Percentiles rank a stretch among this genome's conserved stretches.
These are phyloP conservation scores for Tylopilus felleus DNA, from an alignment of 768 basidiomycete genomes.

Conservation along the genomic window DNA sequence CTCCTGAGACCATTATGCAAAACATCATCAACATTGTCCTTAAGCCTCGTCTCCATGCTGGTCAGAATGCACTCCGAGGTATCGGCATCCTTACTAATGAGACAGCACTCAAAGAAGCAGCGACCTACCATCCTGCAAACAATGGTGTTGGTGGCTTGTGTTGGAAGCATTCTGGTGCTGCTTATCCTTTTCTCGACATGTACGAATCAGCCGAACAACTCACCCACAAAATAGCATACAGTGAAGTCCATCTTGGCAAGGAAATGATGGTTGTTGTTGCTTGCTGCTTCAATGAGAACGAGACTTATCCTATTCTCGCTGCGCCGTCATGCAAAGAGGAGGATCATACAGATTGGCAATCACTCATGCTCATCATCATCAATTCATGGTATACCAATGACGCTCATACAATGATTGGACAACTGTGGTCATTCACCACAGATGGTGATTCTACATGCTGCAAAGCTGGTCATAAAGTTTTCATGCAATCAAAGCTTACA, in stretches of 20 bases:
- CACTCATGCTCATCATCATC: too few species aligned
- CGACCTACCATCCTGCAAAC: background rate
- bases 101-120: background rate
- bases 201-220: background rate
- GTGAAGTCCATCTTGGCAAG: background rate
- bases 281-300: background rate
- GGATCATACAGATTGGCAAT: background rate
- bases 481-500: too few species aligned
- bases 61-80: background rate
- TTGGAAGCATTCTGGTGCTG: background rate
- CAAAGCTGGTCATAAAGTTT: too few species aligned
- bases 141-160: background rate
- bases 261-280: background rate
- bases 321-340: background rate
- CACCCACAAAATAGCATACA: background rate
- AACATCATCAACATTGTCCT: too few species aligned
- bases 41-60: too few species aligned
- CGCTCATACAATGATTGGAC: background rate
- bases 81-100: background rate
- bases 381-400: background rate
- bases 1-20: too few species aligned
- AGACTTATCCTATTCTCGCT: background rate
- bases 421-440: too few species aligned
- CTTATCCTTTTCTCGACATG: background rate
- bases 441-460: too few species aligned